phyloP scores from a whole-genome alignment of 2,329 filamentous ascomycete genomes.

The Hypoxylon sp. region DNA sequence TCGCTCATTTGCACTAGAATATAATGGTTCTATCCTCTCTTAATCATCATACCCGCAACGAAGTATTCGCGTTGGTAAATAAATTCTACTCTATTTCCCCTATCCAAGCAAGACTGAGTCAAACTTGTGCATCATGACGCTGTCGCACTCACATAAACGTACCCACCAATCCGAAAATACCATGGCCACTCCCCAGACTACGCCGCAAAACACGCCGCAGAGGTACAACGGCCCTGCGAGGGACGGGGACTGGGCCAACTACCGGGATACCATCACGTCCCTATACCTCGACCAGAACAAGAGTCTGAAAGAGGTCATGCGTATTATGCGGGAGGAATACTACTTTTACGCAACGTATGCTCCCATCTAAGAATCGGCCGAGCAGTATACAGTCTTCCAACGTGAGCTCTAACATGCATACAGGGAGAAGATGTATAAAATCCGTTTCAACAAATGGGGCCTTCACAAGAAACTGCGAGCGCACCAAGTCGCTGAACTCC shows the following conservation, averaged over 20 bases:
- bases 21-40: constrained; percentile 18
- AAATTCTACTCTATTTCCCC: constrained; percentile 4
- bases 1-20: constrained; percentile 5
- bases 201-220: constrained; percentile 24
- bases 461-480: constrained; percentile 47
- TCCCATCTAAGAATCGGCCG: neutral
- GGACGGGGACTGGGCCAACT: constrained; percentile 44
- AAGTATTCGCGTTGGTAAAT: constrained; percentile 5
- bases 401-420: constrained; percentile 16
- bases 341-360: constrained; percentile 48
- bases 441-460: constrained; percentile 47
- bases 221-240: constrained; percentile 42
- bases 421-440: constrained; percentile 49
- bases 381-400: constrained; percentile 3
- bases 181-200: constrained; percentile 25
- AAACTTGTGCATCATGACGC: constrained; percentile 20
- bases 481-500: constrained; percentile 42
- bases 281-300: constrained; percentile 46
- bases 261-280: constrained; percentile 43
- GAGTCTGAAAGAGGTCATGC: constrained; percentile 48
- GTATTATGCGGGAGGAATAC: constrained; percentile 46
- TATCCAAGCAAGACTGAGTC: constrained; percentile 8
- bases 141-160: constrained; percentile 18
- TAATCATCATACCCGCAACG: constrained; percentile 7
- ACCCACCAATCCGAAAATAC: constrained; percentile 2